phyloP scores from a whole-genome alignment of 176 grass and related monocot genomes.

The Carex kokanica region DNA sequence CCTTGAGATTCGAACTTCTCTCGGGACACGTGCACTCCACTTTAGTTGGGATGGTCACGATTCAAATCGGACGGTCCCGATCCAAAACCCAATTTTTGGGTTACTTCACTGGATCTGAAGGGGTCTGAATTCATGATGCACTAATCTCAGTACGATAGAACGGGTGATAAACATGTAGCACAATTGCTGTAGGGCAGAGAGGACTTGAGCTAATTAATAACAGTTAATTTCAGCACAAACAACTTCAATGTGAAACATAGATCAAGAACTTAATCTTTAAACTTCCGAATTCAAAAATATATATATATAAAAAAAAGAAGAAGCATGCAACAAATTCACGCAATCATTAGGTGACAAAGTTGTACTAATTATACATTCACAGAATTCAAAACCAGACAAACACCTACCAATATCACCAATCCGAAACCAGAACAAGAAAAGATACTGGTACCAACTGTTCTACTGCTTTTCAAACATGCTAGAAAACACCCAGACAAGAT shows the following conservation, averaged over 20 bases:
- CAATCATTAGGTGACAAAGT: background rate
- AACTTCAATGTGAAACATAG: background rate
- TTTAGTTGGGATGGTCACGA: too few relatives aligned
- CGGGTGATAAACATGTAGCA: too few relatives aligned
- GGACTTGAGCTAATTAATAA: background rate
- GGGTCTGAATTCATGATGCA: too few relatives aligned
- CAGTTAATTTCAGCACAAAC: background rate
- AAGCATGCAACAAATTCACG: background rate
- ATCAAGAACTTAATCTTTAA: background rate
- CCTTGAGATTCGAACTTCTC: too few relatives aligned
- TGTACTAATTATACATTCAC: slow-evolving; percentile 1
- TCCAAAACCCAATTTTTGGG: too few relatives aligned
- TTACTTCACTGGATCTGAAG: too few relatives aligned
- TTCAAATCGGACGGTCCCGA: too few relatives aligned
- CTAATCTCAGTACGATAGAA: too few relatives aligned
- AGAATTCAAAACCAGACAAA: slow-evolving; percentile 2
- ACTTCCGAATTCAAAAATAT: background rate
- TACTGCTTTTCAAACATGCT: slow-evolving; percentile 20
- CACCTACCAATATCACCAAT: slow-evolving; percentile 1
- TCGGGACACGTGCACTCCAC: too few relatives aligned
- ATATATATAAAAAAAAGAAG: too few relatives aligned
- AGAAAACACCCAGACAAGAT: background rate
- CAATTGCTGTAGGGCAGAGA: too few relatives aligned
- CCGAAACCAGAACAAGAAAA: background rate
- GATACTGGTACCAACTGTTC: slow-evolving; percentile 10